These are phyloP conservation scores for Yamadazyma jaroonii DNA, from an alignment of 1,139 yeast species.

Conservation along the genomic window DNA sequence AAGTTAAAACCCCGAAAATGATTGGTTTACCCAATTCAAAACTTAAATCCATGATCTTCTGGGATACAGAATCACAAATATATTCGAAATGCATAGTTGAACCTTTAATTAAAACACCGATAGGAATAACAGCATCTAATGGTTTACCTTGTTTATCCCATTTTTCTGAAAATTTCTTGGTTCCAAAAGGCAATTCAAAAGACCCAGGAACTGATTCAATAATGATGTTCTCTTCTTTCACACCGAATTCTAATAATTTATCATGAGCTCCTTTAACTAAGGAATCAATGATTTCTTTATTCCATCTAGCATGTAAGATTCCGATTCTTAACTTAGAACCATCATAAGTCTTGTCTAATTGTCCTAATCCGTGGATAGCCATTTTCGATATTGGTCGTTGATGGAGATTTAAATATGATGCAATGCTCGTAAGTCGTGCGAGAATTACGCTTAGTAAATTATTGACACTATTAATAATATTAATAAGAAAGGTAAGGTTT, in stretches of 20 bases:
- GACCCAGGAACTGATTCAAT: constrained; percentile 92
- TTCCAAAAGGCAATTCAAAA: constrained; percentile 86
- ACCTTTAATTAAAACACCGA: constrained; percentile 94
- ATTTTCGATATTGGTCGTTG: constrained; percentile 25
- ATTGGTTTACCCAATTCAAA: constrained; percentile 72
- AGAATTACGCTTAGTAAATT: background rate
- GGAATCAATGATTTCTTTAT: constrained; percentile 69
- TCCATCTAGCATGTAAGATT: constrained; percentile 96
- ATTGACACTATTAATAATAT: background rate
- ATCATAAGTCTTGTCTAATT: constrained; percentile 67
- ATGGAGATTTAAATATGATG: no score
- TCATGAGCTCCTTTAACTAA: constrained; percentile 75
- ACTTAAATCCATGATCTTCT: constrained; percentile 81
- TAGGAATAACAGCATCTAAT: constrained; percentile 86
- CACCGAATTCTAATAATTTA: constrained; percentile 63
- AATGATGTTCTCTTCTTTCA: constrained; percentile 68
- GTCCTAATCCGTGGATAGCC: constrained; percentile 83
- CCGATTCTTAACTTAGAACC: constrained; percentile 73
- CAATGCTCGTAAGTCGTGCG: background rate
- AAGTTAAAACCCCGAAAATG: constrained; percentile 89
- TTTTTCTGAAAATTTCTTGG: constrained; percentile 51
- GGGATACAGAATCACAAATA: constrained; percentile 87
- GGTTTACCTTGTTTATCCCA: constrained; percentile 45
- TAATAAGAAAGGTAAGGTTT: no score
- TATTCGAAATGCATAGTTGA: constrained; percentile 98